Evolutionary conservation across 805 yeast genomes (phyloP).

Genomic region (Metschnikowia dekortorum): DNA sequence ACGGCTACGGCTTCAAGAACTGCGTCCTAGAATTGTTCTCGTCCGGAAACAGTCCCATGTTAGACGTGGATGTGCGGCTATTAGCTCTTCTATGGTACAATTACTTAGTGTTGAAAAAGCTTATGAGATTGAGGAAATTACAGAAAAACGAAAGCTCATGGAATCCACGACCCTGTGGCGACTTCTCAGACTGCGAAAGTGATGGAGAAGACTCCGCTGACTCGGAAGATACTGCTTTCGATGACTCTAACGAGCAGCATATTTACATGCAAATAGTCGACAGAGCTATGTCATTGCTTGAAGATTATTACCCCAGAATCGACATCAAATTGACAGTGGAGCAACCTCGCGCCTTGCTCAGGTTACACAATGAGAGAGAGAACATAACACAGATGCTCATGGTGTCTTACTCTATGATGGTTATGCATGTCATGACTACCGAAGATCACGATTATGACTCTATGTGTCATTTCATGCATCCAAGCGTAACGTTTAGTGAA

Average conservation of each 20-base stretch:
- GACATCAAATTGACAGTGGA: conserved; percentile 15
- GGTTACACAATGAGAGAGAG: conserved; percentile 20
- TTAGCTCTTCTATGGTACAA: conserved; percentile 32
- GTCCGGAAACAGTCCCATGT: conserved; percentile 35
- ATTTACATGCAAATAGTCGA: conserved; percentile 2
- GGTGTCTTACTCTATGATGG: conserved; percentile 32
- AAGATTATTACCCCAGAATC: conserved; percentile 12
- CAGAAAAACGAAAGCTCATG: conserved; percentile 2
- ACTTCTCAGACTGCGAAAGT: background rate
- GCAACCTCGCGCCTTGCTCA: conserved; percentile 18
- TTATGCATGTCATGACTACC: conserved; percentile 31
- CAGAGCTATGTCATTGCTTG: conserved; percentile 3
- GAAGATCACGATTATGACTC: conserved; percentile 29
- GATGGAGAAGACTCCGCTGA: conserved; percentile 11
- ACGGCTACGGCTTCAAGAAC: conserved; percentile 34
- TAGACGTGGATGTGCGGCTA: conserved; percentile 34
- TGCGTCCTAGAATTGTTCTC: conserved; percentile 35
- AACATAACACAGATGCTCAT: conserved; percentile 24
- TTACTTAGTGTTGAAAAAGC: conserved; percentile 26
- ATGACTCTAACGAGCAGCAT: background rate
- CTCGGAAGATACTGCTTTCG: conserved; percentile 1
- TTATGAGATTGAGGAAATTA: conserved; percentile 19
- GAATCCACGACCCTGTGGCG: background rate
- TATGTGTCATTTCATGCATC: conserved; percentile 32
- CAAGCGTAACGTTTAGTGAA: conserved; percentile 28